These are phyloP conservation scores for Fusarium nurragi DNA, from an alignment of 2,329 filamentous ascomycete genomes.

Conservation along the genomic window DNA sequence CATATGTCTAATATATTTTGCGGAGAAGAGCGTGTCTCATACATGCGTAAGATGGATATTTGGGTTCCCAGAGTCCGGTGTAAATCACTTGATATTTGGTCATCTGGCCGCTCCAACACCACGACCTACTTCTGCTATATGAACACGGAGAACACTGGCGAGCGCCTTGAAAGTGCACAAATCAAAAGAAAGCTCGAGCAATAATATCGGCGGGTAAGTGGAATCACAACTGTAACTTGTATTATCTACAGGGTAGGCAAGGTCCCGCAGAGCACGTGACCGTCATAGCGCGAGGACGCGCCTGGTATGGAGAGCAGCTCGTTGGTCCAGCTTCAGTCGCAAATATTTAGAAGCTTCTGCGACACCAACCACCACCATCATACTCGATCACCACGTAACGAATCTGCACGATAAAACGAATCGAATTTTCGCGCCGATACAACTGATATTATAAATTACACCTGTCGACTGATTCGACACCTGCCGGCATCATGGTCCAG, in stretches of 20 bases:
- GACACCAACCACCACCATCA: slow-evolving; percentile 30
- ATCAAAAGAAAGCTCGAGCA: too few relatives aligned
- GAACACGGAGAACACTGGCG: too few relatives aligned
- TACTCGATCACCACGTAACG: slow-evolving; percentile 14
- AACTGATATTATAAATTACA: not conserved
- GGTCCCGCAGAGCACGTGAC: slow-evolving; percentile 41
- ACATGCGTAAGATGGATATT: too few relatives aligned
- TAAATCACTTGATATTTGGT: not conserved
- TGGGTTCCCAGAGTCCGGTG: too few relatives aligned
- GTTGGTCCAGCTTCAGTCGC: slow-evolving; percentile 46
- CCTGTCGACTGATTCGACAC: slow-evolving; percentile 32
- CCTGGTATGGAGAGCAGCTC: slow-evolving; percentile 37
- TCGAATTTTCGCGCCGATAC: slow-evolving; percentile 9
- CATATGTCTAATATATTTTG: too few relatives aligned
- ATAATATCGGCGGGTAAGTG: too few relatives aligned
- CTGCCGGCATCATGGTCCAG: slow-evolving; percentile 74
- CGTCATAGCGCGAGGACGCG: slow-evolving; percentile 39
- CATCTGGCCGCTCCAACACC: not conserved
- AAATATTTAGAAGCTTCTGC: slow-evolving; percentile 48
- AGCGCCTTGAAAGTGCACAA: too few relatives aligned
- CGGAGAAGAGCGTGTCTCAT: too few relatives aligned
- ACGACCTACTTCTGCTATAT: too few relatives aligned
- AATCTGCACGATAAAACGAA: slow-evolving; percentile 5
- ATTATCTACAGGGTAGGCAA: slow-evolving; percentile 18
- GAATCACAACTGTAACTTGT: not conserved